Percentiles rank a stretch among this genome's conserved stretches.
Evolutionary conservation across 495 filamentous ascomycete species (phyloP).

Genomic region (Echria macrotheca): DNA sequence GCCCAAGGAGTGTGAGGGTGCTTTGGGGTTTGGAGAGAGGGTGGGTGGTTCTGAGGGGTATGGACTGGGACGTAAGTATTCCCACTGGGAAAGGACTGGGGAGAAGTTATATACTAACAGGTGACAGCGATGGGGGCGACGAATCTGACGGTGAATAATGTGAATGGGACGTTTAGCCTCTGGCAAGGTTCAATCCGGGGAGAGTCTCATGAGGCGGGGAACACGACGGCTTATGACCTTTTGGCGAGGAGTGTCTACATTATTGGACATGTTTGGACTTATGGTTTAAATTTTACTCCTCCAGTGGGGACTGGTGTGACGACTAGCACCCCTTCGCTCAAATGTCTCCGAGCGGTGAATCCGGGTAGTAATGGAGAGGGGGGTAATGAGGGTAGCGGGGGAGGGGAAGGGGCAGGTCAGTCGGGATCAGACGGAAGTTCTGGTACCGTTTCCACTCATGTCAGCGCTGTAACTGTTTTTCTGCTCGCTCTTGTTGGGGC

Average conservation of each 20-base stretch:
- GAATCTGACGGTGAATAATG: background rate
- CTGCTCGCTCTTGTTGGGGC: too few species aligned
- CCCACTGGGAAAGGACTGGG: background rate
- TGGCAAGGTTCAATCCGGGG: background rate
- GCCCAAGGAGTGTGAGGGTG: background rate
- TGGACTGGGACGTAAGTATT: background rate
- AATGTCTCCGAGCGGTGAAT: background rate
- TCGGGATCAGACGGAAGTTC: too few species aligned
- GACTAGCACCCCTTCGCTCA: background rate
- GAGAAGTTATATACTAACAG: background rate
- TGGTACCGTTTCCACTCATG: too few species aligned
- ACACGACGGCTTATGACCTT: background rate
- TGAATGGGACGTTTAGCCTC: background rate
- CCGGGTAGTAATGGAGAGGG: too few species aligned
- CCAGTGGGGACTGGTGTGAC: background rate
- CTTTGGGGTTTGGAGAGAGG: background rate
- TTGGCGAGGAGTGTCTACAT: background rate
- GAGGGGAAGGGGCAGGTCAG: too few species aligned
- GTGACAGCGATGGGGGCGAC: background rate
- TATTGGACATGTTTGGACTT: background rate
- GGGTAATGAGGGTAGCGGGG: too few species aligned
- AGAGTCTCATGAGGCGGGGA: background rate
- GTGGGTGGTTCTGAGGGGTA: background rate
- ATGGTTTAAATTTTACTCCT: background rate
- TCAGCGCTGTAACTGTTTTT: too few species aligned